These are phyloP conservation scores for Colletotrichum tanaceti DNA, from an alignment of 2,329 filamentous ascomycete species.

Conservation along the genomic window DNA sequence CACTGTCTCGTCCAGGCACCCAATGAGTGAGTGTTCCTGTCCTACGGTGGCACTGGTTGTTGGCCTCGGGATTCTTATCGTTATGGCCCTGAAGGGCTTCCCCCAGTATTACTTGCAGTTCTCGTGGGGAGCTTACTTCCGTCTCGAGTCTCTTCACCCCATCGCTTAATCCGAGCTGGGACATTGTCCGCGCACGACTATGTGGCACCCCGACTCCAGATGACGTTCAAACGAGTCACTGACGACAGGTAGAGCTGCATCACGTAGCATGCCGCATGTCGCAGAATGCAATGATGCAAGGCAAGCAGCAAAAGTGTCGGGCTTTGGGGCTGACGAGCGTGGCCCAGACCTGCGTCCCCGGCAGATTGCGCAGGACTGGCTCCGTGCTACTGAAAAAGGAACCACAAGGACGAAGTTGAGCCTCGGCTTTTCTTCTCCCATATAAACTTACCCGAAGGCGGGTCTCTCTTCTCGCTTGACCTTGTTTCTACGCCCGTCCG, in stretches of 20 bases:
- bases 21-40: not conserved
- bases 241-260: not conserved
- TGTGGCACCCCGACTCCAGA: conserved; percentile 19
- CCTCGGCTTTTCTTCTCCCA: conserved; percentile 17
- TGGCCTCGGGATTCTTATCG: not conserved
- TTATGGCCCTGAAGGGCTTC: not conserved
- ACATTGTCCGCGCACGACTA: not conserved
- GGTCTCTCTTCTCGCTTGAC: no score
- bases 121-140: not conserved
- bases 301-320: not conserved
- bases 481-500: conserved; percentile 4
- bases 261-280: not conserved
- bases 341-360: conserved; percentile 2
- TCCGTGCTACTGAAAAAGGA: conserved; percentile 2
- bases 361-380: conserved; percentile 14
- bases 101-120: not conserved
- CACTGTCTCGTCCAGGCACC: no score
- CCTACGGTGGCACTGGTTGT: not conserved
- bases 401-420: not conserved
- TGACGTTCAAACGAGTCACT: conserved; percentile 12
- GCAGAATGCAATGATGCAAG: not conserved
- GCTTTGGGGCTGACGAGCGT: not conserved
- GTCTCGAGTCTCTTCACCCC: conserved; percentile 17
- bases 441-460: not conserved
- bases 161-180: conserved; percentile 6